phyloP scores from a whole-genome alignment of 345 rosid species.

The Gossypium australe region DNA sequence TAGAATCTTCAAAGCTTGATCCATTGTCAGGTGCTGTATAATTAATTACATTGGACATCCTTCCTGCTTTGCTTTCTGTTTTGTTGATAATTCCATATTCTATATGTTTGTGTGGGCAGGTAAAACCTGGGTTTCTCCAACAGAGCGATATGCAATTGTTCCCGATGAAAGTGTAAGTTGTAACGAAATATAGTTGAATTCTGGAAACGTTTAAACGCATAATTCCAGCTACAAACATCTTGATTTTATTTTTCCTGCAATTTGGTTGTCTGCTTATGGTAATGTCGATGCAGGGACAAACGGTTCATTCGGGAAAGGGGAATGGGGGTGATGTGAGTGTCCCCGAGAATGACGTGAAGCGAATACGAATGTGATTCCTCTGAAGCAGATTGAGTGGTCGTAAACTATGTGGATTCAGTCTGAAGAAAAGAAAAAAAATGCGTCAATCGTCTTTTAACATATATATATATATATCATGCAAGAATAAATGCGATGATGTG shows the following conservation, averaged over 20 bases:
- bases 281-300: constrained; percentile 37
- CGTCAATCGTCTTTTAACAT: no score
- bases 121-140: constrained; percentile 80
- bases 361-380: constrained; percentile 39
- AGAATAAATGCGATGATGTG: no score
- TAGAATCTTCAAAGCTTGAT: constrained; percentile 61
- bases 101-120: constrained; percentile 36
- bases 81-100: background rate
- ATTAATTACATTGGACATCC: background rate
- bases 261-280: background rate
- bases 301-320: constrained; percentile 31
- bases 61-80: background rate
- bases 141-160: constrained; percentile 92
- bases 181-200: background rate
- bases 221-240: background rate
- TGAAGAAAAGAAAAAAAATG: background rate
- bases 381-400: background rate
- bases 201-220: background rate
- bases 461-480: no score
- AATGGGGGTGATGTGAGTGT: constrained; percentile 66
- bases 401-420: background rate
- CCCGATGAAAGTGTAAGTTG: constrained; percentile 75
- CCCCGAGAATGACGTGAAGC: constrained; percentile 65
- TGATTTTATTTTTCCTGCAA: background rate
- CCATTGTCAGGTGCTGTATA: constrained; percentile 55